Evolutionary conservation across 768 basidiomycete genomes (phyloP), one percentile per base, ranked within the genome.

Genomic region (Suillus brevipes): DNA sequence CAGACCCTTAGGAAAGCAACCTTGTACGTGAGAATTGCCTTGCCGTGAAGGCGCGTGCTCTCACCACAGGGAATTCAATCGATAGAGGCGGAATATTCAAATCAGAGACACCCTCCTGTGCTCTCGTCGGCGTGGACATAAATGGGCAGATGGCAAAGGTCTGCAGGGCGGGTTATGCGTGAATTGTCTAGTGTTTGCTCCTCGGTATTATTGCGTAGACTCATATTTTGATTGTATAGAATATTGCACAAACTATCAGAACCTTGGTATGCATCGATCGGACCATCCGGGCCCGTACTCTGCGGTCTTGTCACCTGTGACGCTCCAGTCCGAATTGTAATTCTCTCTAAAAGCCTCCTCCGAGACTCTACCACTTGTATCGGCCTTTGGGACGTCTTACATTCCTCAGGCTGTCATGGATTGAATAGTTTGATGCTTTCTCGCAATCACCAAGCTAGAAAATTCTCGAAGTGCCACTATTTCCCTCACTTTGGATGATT

Each of bases 251-350:
- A 45, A 14, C 38, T 61, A 60, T 40, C 60, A 20, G 55, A 8
- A 28, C 23, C 16, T 31, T 31, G 28, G 28, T 31, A 52, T 38
- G 38, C 53, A 66, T 68, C 78, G 31, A 5, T 12, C 31, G 31
- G 34, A n/a, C 9, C 20, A 14, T 7, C 25, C 25, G 8, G 16
- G 50, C 16, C 25, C 13, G 25, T 50, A 14, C 25, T 50, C 28
- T 18, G 50, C 18, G 12, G 34, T 36, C 31, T 36, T 47, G n/a
- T 47, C 25, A 25, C 8, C 50, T 18, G 28, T 31, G 50, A 52
- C 2, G 31, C 52, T 55, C 20, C 53, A 55, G 53, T 55, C 53
- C 53, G 53, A 55, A 55, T 55, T 36, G 53, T 36, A 55, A 55
- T 55, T 55, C 34, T 20, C 34, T 12, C 20, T 13, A 36, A 36